Conservation (phyloP, 164 flowering plant genomes). For the Pachysandra terminalis region DNA sequence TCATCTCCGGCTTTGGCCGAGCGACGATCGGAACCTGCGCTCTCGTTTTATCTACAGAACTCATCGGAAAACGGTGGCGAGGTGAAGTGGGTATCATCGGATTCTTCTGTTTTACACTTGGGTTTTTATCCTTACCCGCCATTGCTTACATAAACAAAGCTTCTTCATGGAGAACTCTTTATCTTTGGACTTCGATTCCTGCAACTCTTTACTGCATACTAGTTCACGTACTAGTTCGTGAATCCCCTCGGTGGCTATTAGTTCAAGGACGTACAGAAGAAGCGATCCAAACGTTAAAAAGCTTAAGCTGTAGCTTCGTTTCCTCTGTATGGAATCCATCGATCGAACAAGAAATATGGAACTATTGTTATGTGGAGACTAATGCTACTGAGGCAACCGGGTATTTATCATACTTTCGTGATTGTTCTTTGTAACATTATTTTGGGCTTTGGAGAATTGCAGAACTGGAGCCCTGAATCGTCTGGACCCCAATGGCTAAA, state of each 20-base stretch:
- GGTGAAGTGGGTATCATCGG: constrained; percentile 43
- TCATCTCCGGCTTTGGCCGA: constrained; percentile 54
- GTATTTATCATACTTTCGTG: no score
- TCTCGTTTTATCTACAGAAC: constrained; percentile 52
- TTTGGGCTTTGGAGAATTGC: no score
- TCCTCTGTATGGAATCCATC: constrained; percentile 12
- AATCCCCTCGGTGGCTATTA: constrained; percentile 82
- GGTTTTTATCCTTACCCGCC: no score
- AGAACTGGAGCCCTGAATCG: no score
- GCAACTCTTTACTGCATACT: constrained; percentile 34
- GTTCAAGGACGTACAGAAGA: constrained; percentile 48
- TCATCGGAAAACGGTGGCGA: constrained; percentile 61
- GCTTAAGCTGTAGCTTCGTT: constrained; percentile 15
- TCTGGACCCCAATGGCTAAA: no score
- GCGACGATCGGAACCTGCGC: constrained; percentile 55
- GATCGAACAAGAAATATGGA: constrained; percentile 14
- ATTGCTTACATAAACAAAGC: constrained; percentile 28
- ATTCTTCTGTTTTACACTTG: no score
- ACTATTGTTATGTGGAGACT: no score
- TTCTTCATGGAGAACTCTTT: constrained; percentile 54
- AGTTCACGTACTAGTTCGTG: constrained; percentile 34
- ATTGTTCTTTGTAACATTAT: no score
- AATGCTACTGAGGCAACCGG: no score
- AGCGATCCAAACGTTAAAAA: constrained; percentile 37
- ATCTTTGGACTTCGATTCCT: constrained; percentile 49